phyloP scores from a whole-genome alignment of 345 rosid genomes.

The Moricandia moricandioides region DNA sequence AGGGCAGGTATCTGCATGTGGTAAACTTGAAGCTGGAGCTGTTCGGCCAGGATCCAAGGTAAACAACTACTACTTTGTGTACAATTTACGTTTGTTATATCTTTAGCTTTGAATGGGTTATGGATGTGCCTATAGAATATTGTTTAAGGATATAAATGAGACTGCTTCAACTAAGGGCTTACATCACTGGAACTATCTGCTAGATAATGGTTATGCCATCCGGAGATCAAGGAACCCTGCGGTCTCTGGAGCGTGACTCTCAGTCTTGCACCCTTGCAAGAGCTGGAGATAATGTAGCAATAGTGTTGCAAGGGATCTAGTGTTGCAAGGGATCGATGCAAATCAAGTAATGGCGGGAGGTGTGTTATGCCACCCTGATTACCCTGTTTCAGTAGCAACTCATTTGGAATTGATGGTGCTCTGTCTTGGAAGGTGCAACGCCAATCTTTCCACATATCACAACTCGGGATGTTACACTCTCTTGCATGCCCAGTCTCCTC shows the following conservation, averaged over 20 bases:
- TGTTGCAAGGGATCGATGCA: slow-evolving; percentile 70
- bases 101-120: too few relatives aligned
- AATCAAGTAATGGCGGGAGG: slow-evolving; percentile 74
- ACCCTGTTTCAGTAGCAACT: slow-evolving; percentile 61
- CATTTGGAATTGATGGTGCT: slow-evolving; percentile 76
- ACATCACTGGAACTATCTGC: slow-evolving; percentile 18
- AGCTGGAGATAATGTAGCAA: slow-evolving; percentile 83
- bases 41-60: slow-evolving; percentile 85
- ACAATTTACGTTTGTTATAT: too few relatives aligned
- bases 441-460: too few relatives aligned
- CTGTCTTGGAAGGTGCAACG: slow-evolving; percentile 59
- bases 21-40: slow-evolving; percentile 95
- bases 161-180: not conserved
- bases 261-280: slow-evolving; percentile 66
- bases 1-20: slow-evolving; percentile 80
- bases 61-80: slow-evolving; percentile 16
- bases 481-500: not conserved
- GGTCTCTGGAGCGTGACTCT: slow-evolving; percentile 73
- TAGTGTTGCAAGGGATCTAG: slow-evolving; percentile 71
- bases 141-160: not conserved
- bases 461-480: too few relatives aligned
- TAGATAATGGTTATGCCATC: slow-evolving; percentile 90
- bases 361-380: slow-evolving; percentile 87
- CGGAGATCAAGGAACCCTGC: slow-evolving; percentile 71
- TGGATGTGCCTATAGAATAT: slow-evolving; percentile 1